Percentiles rank a stretch among this genome's conserved stretches.
These are phyloP conservation scores for Plenodomus lindquistii DNA, from an alignment of 2,329 filamentous ascomycete species.

Conservation along the genomic window DNA sequence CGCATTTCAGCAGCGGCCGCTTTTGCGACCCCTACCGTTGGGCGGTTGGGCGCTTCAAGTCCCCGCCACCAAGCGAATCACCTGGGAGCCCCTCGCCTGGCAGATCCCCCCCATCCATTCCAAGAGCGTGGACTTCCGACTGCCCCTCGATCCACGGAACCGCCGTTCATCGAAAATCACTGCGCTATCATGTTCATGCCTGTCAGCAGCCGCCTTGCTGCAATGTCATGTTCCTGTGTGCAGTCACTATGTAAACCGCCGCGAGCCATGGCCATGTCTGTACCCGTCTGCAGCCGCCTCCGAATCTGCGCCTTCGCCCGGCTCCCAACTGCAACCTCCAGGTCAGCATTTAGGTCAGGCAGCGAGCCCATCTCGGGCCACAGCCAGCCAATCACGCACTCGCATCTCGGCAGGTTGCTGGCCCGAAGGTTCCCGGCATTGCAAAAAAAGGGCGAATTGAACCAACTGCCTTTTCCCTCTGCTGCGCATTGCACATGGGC, in stretches of 20 bases:
- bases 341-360: neutral
- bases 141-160: slow-evolving; percentile 16
- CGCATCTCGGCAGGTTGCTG: neutral
- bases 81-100: slow-evolving; percentile 3
- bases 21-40: slow-evolving; percentile 27
- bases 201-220: neutral
- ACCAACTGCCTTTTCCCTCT: neutral
- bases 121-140: slow-evolving; percentile 3
- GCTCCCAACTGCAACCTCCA: neutral
- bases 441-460: neutral
- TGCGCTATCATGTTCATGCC: neutral
- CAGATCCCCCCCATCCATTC: slow-evolving; percentile 10
- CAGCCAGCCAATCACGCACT: neutral
- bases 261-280: neutral
- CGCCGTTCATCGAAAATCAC: slow-evolving; percentile 13
- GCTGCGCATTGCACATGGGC: neutral
- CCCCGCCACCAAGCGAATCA: slow-evolving; percentile 27
- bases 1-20: slow-evolving; percentile 17
- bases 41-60: slow-evolving; percentile 24
- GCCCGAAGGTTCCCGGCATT: neutral
- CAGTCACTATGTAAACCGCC: neutral
- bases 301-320: neutral
- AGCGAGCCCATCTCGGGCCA: neutral
- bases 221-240: neutral
- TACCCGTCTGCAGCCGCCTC: neutral